Evolutionary conservation across 2,329 filamentous ascomycete genomes (phyloP), one percentile per base, ranked within the genome.

Genomic region (Fonsecaea nubica): DNA sequence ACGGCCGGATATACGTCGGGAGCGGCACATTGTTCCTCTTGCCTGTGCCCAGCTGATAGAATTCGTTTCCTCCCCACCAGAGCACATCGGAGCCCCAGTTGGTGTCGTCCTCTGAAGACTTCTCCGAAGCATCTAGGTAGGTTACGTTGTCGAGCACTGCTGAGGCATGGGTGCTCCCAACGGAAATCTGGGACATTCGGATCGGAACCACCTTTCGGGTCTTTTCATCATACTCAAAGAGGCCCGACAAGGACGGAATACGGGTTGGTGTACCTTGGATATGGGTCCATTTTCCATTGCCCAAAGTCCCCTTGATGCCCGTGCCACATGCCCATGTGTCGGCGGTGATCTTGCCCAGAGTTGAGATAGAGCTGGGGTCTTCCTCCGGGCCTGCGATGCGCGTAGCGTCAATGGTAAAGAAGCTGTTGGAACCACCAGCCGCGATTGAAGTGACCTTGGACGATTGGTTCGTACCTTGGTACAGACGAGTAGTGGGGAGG

Each of bases 1-100:
- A 78, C 13, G 92, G 90, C 36, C 88, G 87, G 61, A 97, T 92
- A 75, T 97, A 94, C 1, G 85, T 84, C 1, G 95, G 95, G 12
- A 85, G 84, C 60, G 87, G 86, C 9, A 91, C 76, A 75, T 98
- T 98, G 74, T 87, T 95, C 68, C 94, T 83, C 82, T 91, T 96
- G 33, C 95, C 93, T 0, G 91, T 97, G 12, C 95, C 95, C 32
- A 99, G 86, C 79, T 99, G 95, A 78, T 91, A 97, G 76, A 90
- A 87, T 80, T 98, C 93, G 74, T 98, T 99, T 61, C 92, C 92
- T 68, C 95, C 95, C 92, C 93, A 99, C 83, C 92, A 96, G 1
- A 98, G 77, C 35, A 93, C 89, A 76, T 98, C 95, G 4, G 90
- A 88, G 57, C 95, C 95, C 87, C 89, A 97, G 76, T 95, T 93